Base-by-base conservation (phyloP, 305 asterid genomes). In the Fraxinus dipetala region DNA sequence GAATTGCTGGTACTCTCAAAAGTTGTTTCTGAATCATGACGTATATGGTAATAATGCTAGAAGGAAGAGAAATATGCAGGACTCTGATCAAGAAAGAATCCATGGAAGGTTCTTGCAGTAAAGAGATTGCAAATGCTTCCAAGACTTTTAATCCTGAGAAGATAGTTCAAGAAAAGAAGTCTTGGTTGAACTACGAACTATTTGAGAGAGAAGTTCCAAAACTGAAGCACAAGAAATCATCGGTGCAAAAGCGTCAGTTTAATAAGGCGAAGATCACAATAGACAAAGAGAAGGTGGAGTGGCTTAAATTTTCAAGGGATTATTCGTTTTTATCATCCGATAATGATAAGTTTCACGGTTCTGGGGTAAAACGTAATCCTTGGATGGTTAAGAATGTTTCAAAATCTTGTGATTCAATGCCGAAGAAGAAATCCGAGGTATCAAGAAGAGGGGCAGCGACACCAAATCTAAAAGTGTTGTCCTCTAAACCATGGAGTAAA, bases 321-420 rank as follows among this genome's bases (percentile, higher is more conserved):
- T 84, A 84, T 78, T 84, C 87, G 51, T 61, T 77, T 73, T 74
- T 84, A 22, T 81, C 45, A 0, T 59, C 82, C 11, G 69, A 78
- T 16, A 5, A 35, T 22, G 67, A 45, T 43, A 22, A 16, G 7
- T 48, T 14, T 3, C 59, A 48, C 6, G 5, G 59, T 48, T 48
- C 59, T 48, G 59, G 18, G 20, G 1, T 13, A 48, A 48, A 48
- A 48, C 20, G 3, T 48, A 3, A 48, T 48, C 20, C 59, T 48
- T 48, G 59, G 59, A 48, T 1, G 6, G 59, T 48, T 14, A 48
- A 14, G 59, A 48, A 48, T 48, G 59, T 48, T 48, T 48, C 59
- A 16, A 48, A 14, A 48, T 48, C 20, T 48, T 14, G 59, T 14
- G 59, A 48, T 14, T 48, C 59, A 48, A 48, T 48, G 59, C 59